Conservation (phyloP, 176 grass and related monocot species). For the Melocanna baccifera region DNA sequence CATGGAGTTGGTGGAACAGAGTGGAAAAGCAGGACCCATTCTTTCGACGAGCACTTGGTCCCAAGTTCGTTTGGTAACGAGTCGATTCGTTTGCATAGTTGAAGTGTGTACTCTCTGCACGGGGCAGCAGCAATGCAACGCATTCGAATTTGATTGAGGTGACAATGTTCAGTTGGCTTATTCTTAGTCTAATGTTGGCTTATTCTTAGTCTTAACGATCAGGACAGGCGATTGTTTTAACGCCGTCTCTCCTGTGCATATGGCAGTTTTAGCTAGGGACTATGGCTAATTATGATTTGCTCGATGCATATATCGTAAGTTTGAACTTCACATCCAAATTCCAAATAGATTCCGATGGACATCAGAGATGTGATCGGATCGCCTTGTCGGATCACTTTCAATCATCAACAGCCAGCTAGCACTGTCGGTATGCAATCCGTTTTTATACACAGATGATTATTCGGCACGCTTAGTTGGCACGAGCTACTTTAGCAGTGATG, state of each 20-base stretch:
- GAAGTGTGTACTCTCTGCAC: background rate
- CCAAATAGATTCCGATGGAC: background rate
- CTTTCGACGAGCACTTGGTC: conserved; percentile 27
- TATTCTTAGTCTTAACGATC: background rate
- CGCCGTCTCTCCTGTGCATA: background rate
- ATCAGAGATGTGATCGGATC: background rate
- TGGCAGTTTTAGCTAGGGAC: background rate
- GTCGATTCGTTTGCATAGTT: background rate
- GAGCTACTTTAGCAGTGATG: background rate
- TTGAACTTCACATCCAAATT: background rate
- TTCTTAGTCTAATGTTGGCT: background rate
- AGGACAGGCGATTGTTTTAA: background rate
- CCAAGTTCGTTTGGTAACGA: background rate
- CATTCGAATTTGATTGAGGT: background rate
- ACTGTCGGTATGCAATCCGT: conserved; percentile 15
- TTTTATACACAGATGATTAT: conserved; percentile 8
- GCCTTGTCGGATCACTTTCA: background rate
- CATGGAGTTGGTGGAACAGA: conserved; percentile 22
- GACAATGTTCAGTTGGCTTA: background rate
- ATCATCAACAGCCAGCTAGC: conserved; percentile 44
- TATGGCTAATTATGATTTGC: background rate
- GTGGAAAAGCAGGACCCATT: background rate
- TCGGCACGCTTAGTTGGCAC: conserved; percentile 16
- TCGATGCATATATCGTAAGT: background rate
- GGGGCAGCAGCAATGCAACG: background rate